phyloP scores from a whole-genome alignment of 352 stramenopile species.

The Pythium chondricola region DNA sequence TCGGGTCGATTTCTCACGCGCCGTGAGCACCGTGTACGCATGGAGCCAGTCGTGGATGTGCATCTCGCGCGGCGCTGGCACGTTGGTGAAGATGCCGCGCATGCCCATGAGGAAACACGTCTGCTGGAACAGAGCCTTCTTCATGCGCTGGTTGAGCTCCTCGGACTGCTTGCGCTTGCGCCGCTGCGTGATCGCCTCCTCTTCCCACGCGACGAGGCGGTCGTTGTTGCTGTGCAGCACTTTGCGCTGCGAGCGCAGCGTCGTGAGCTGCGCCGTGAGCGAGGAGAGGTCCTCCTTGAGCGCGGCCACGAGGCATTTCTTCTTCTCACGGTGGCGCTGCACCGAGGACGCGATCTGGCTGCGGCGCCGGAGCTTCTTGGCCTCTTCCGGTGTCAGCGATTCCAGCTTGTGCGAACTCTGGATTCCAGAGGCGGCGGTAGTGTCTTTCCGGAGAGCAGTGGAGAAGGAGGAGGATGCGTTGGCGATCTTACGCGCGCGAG shows the following conservation, averaged over 20 bases:
- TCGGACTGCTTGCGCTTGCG: constrained; percentile 54
- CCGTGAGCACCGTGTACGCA: constrained; percentile 53
- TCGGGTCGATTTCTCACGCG: constrained; percentile 17
- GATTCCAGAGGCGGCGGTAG: too few relatives aligned
- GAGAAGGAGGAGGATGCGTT: neutral
- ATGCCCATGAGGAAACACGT: constrained; percentile 51
- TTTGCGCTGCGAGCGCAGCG: constrained; percentile 36
- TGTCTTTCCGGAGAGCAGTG: neutral
- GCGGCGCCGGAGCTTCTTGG: constrained; percentile 49
- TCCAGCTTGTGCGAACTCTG: constrained; percentile 23
- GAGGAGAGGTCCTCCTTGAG: constrained; percentile 38
- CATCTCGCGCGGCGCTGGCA: constrained; percentile 39
- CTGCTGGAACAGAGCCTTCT: constrained; percentile 69
- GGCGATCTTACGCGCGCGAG: too few relatives aligned
- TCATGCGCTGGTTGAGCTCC: constrained; percentile 44
- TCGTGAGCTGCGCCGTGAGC: constrained; percentile 34
- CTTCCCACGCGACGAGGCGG: constrained; percentile 45
- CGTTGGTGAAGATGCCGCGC: constrained; percentile 25
- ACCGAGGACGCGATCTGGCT: constrained; percentile 62
- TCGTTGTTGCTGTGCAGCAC: constrained; percentile 34
- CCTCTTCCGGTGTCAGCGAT: constrained; percentile 34
- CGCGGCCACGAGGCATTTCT: constrained; percentile 39
- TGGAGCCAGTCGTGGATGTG: constrained; percentile 75
- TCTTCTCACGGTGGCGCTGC: constrained; percentile 64
- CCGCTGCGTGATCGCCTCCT: constrained; percentile 52